Base-by-base conservation (phyloP, 164 flowering plant genomes). In the Warburgia ugandensis region DNA sequence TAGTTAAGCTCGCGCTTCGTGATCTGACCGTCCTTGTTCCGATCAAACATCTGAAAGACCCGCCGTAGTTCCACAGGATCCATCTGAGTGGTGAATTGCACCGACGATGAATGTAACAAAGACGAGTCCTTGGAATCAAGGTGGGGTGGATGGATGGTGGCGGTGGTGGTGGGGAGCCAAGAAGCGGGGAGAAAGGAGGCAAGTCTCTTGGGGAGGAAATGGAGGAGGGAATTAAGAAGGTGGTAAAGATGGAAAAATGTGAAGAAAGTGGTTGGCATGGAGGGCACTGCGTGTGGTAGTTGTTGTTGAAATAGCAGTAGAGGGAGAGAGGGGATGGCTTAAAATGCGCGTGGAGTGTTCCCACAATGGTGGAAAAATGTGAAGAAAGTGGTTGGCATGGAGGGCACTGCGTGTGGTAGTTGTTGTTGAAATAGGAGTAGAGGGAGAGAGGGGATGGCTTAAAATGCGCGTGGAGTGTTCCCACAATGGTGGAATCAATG, bases 31-130 rank as follows among this genome's bases (percentile, higher is more conserved):
- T 84, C 92, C 0, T 85, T 85, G 30, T 84, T 77, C 2, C 70
- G 61, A 50, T 84, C 87, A 45, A 84, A 84, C 85, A 79, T 75
- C 39, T 79, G 76, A 59, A 84, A 84, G 0, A 84, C 83, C 16
- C 85, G 71, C 17, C 61, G 63, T 2, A 84, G 68, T 66, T 80
- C 87, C 0, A 51, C 42, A 2, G 69, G 56, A 35, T 77, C 81
- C 86, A 78, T 74, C 17, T 12, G 29, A 5, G 28, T 3, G 21
- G 35, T 4, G 25, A 31, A 3, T 8, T 20, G 8, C n/a, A 16
- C 9, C 6, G 49, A 31, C 36, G 47, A 20, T 4, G 58, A 6
- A 11, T 56, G 5, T 5, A 44, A 31, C 5, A 48, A 16, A 4
- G 60, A 31, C 29, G 48, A 29, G 27, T 46, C 28, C 22, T 14